Conservation (phyloP, 176 grass and related monocot genomes). For the Poa annua region DNA sequence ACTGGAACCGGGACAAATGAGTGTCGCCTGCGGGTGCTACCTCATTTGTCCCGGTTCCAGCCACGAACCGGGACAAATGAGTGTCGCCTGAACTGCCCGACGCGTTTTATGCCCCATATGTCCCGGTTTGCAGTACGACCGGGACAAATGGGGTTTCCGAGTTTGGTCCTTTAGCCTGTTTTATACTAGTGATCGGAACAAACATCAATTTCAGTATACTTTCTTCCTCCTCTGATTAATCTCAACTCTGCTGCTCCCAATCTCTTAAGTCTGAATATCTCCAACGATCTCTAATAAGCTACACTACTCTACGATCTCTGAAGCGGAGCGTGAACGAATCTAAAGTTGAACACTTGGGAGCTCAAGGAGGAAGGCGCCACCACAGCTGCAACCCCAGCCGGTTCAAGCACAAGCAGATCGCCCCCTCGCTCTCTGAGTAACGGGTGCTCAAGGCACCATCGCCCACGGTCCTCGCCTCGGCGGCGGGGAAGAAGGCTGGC, state of each 20-base stretch:
- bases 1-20: too few relatives aligned
- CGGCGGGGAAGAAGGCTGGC: conserved; percentile 37
- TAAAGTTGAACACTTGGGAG: conserved; percentile 15
- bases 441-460: neutral
- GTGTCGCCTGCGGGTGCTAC: too few relatives aligned
- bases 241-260: neutral
- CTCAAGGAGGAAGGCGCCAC: conserved; percentile 29
- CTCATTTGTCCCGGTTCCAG: too few relatives aligned
- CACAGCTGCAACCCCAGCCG: conserved; percentile 48
- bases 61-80: too few relatives aligned
- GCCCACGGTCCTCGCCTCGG: neutral
- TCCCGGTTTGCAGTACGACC: too few relatives aligned
- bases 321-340: conserved; percentile 31
- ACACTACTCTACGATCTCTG: conserved; percentile 36
- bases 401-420: conserved; percentile 56
- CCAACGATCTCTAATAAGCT: neutral
- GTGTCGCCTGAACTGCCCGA: too few relatives aligned
- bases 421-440: conserved; percentile 29
- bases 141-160: too few relatives aligned
- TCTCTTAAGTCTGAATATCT: conserved; percentile 9
- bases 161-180: too few relatives aligned
- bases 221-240: neutral
- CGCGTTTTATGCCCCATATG: too few relatives aligned
- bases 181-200: too few relatives aligned
- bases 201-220: conserved; percentile 8